A percentile compares a stretch with the other conserved stretches of the same genome.
Conservation (phyloP, 306 rosid species). For the Cicer pinnatifidum region DNA sequence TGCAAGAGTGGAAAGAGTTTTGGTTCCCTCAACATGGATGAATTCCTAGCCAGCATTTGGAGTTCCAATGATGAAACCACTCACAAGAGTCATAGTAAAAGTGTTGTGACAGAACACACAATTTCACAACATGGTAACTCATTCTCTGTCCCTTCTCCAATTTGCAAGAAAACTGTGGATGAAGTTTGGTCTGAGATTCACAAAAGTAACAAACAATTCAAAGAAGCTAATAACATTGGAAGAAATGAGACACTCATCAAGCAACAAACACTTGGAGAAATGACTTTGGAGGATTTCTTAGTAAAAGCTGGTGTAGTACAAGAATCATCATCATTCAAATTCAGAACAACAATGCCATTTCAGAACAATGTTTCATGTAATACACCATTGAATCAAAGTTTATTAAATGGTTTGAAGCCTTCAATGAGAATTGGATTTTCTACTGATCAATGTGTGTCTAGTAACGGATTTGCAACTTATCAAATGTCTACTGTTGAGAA, state of each 20-base stretch:
- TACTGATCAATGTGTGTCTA: constrained; percentile 38
- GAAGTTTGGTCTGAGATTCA: constrained; percentile 77
- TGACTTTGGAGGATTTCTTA: constrained; percentile 77
- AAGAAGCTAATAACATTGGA: not conserved
- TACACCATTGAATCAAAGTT: constrained; percentile 39
- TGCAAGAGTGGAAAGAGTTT: constrained; percentile 58
- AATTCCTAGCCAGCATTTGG: constrained; percentile 72
- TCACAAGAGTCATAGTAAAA: constrained; percentile 19
- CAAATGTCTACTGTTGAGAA: constrained; percentile 46
- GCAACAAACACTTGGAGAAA: constrained; percentile 61
- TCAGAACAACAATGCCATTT: constrained; percentile 29
- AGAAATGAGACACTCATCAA: constrained; percentile 31
- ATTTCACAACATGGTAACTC: constrained; percentile 39
- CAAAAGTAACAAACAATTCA: constrained; percentile 18
- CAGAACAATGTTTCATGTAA: constrained; percentile 29
- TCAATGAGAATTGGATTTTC: constrained; percentile 39
- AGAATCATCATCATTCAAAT: constrained; percentile 35
- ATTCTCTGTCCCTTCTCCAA: constrained; percentile 58
- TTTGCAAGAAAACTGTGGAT: constrained; percentile 69
- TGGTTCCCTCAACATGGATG: constrained; percentile 77
- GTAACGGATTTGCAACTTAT: constrained; percentile 37
- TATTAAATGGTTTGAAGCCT: constrained; percentile 35
- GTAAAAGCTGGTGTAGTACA: constrained; percentile 75
- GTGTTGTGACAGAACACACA: constrained; percentile 22
- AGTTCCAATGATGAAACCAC: constrained; percentile 48